These are phyloP conservation scores for Verticillium dahliae DNA, from an alignment of 2,329 filamentous ascomycete genomes.

Conservation along the genomic window DNA sequence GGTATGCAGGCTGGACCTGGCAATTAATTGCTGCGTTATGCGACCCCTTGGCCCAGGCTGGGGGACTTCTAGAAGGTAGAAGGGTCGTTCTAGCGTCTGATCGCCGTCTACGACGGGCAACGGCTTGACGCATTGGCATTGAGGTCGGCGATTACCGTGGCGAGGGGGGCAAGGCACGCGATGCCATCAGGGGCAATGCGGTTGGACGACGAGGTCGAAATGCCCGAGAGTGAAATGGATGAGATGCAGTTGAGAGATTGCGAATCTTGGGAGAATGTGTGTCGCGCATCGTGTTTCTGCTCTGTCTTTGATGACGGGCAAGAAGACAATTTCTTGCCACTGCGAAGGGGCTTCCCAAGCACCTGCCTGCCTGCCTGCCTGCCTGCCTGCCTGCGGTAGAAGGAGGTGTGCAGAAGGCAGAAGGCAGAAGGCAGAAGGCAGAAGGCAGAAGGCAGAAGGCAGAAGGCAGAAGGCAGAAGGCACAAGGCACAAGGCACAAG, in stretches of 20 bases:
- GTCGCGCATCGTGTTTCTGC: neutral
- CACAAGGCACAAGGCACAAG: no score
- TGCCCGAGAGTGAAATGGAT: neutral
- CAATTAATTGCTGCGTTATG: constrained; percentile 43
- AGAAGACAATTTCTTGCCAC: neutral
- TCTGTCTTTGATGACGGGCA: neutral
- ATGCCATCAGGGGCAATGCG: neutral
- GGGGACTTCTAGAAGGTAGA: constrained; percentile 25
- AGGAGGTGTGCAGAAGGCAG: no score
- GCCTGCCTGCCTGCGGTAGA: no score
- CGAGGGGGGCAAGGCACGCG: neutral
- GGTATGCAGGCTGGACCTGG: constrained; percentile 34
- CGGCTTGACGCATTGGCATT: neutral
- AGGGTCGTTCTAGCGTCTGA: constrained; percentile 25
- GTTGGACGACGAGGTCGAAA: neutral
- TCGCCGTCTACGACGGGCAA: neutral
- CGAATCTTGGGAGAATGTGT: constrained; percentile 6
- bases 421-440: no score
- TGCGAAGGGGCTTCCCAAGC: no score
- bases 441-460: no score
- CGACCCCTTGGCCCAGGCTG: constrained; percentile 19
- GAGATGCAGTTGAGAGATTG: constrained; percentile 9
- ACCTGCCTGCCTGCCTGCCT: no score
- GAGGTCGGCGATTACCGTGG: neutral
- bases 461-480: no score